Evolutionary conservation across 2,329 filamentous ascomycete genomes (phyloP).

Genomic region (Diplodia seriata): DNA sequence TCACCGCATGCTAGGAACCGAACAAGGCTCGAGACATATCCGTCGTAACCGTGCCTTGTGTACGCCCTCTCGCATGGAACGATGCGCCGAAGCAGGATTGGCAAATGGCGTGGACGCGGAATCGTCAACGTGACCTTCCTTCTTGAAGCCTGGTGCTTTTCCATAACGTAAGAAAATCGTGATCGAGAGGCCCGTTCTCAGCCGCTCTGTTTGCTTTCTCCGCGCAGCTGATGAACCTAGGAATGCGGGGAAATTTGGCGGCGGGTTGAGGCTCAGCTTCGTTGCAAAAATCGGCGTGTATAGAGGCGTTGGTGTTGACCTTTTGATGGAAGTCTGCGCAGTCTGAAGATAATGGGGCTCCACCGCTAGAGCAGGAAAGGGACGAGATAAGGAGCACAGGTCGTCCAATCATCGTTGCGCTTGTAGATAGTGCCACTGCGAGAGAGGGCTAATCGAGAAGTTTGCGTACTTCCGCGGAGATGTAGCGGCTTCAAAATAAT

Average conservation of each 20-base stretch:
- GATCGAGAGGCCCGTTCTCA: constrained; percentile 6
- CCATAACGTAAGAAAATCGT: constrained; percentile 31
- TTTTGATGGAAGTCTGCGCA: neutral
- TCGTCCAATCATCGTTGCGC: constrained; percentile 18
- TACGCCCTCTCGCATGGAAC: neutral
- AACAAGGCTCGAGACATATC: constrained; percentile 10
- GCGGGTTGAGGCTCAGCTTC: neutral
- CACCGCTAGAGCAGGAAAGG: neutral
- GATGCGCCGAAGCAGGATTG: neutral
- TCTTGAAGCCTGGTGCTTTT: constrained; percentile 18
- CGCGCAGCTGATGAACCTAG: neutral
- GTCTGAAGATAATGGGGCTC: constrained; percentile 3
- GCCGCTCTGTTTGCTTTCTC: constrained; percentile 22
- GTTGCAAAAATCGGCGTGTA: neutral
- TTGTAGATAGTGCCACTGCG: neutral
- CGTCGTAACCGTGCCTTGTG: constrained; percentile 7
- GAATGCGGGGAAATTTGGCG: neutral
- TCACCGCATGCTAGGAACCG: constrained; percentile 10
- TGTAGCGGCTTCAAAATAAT: neutral
- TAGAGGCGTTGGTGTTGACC: constrained; percentile 23
- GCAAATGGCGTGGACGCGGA: constrained; percentile 9
- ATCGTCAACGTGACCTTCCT: constrained; percentile 19
- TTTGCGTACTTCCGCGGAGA: constrained; percentile 21
- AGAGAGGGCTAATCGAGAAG: constrained; percentile 8
- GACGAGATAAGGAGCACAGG: constrained; percentile 24